Base-by-base conservation (phyloP, 2,329 filamentous ascomycete species). In the Stromatinia cepivora region DNA sequence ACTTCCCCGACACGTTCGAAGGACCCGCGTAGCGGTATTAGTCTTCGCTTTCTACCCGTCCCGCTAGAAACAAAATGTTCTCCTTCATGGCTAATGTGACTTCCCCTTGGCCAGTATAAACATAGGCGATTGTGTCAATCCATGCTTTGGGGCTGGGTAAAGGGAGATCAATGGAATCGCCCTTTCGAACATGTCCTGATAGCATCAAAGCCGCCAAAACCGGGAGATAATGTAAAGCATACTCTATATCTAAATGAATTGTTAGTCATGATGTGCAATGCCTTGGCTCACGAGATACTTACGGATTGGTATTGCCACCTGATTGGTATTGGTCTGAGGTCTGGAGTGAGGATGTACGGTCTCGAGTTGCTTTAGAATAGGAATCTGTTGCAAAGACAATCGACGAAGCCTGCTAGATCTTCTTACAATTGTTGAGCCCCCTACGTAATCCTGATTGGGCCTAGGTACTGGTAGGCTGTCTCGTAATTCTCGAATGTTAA, bases 101-200 rank as follows among this genome's bases (percentile, higher is more conserved):
- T 58, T 81, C 79, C 17, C 81, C 81, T 66, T 82, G 79, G 48
- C 84, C 84, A 0, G 83, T 86, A 75, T 88, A 88, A 36, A 86
- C 80, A 73, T 86, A 85, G 5, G 80, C 78, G n/a, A 87, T 79
- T 0, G 86, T 88, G 67, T 85, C 82, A 3, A 77, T 74, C 87
- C 87, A 90, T 10, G 80, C 83, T 64, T 83, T 82, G 0, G 87
- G 86, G 69, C 84, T 80, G 1, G 87, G 87, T 67, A 90, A 72
- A 0, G 87, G 86, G 13, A 89, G 79, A 72, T 88, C 86, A 65
- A 90, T 80, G 2, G 80, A 79, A 73, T 88, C 87, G 39, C 85
- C 83, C 34, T 81, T 80, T 20, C 79, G 78, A 31, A 88, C 81
- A 73, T 84, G 81, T 6, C 84, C 82, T 0, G 85, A 87, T 46